Evolutionary conservation across 78 protist genomes (phyloP), one percentile per base, ranked within the genome.

Genomic region (Dictyostelium intermedium): DNA sequence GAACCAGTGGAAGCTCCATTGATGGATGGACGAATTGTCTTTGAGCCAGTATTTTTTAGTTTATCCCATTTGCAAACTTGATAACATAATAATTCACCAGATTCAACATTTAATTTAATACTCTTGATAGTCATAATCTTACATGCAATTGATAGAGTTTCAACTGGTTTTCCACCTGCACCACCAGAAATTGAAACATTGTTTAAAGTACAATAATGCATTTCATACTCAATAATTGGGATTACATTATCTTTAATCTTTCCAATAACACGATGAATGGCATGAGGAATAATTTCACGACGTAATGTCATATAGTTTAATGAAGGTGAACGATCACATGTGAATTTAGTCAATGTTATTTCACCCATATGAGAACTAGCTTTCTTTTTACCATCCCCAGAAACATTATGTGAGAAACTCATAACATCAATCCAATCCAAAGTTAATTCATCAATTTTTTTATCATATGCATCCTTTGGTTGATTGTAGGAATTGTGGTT

Each of bases 81-180:
- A n/a, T 61, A 60, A 18, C 50, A 34, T 34, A 13, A 13, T 20
- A 82, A 82, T 60, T 82, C 87, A 11, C 34, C 43, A n/a, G 73
- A 16, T 30, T 5, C 14, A 3, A 82, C 11, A 82, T 82, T 35
- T 18, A 82, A 20, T 25, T 82, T n/a, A 41, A 82, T 82, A 10
- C 61, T 50, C 39, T 82, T 82, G 23, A 35, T 37, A 27, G 18
- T 34, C 27, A 72, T 18, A 37, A 35, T 74, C 20, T 74, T 74
- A 35, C 34, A 5, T 14, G 50, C 14, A 32, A 83, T 23, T 16
- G 77, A 69, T 27, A 83, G 23, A 9, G 77, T 83, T 41, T 83
- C 89, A 11, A 83, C 87, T n/a, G 87, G 89, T 41, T 66, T 83
- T 4, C 89, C 89, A 83, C 89, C 89, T 1, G 69, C 25, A 41